Evolutionary conservation across 148 eudicot genomes (phyloP).

Genomic region (Rhododendron williamsianum): DNA sequence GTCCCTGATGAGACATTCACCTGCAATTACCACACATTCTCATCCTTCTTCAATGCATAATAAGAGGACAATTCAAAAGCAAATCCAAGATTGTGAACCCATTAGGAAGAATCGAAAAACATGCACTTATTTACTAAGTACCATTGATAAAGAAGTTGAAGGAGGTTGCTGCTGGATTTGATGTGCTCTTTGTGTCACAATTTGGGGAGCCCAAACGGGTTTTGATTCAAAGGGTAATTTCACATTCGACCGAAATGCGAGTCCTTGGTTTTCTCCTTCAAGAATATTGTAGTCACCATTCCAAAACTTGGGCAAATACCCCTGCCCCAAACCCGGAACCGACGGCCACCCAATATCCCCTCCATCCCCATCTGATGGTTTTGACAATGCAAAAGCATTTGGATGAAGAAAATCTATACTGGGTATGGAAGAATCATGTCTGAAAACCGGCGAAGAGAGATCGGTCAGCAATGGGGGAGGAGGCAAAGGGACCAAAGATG

Average conservation of each 20-base stretch:
- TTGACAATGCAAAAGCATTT: slow-evolving; percentile 14
- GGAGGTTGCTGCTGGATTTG: slow-evolving; percentile 37
- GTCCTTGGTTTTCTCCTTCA: slow-evolving; percentile 33
- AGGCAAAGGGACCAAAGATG: slow-evolving; percentile 11
- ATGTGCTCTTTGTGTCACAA: slow-evolving; percentile 30
- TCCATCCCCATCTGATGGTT: slow-evolving; percentile 15
- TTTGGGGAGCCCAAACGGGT: slow-evolving; percentile 22
- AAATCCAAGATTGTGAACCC: neutral
- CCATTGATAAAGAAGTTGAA: slow-evolving; percentile 43
- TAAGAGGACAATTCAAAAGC: neutral
- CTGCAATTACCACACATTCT: slow-evolving; percentile 23
- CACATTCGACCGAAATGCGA: slow-evolving; percentile 10
- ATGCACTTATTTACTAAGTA: slow-evolving; percentile 14
- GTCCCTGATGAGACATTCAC: slow-evolving; percentile 42
- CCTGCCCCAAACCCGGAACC: slow-evolving; percentile 20
- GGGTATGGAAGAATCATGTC: slow-evolving; percentile 22
- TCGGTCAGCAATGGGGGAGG: slow-evolving; percentile 13
- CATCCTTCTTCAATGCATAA: neutral
- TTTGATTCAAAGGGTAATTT: slow-evolving; percentile 33
- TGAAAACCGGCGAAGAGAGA: slow-evolving; percentile 20
- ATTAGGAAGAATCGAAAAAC: neutral
- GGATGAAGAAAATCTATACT: slow-evolving; percentile 20
- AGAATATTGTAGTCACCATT: slow-evolving; percentile 32
- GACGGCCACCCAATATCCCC: slow-evolving; percentile 28
- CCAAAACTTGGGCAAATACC: slow-evolving; percentile 38